Percentiles rank a stretch among this genome's conserved stretches.
phyloP scores from a whole-genome alignment of 179 eudicot species.

The Spinacia oleracea region DNA sequence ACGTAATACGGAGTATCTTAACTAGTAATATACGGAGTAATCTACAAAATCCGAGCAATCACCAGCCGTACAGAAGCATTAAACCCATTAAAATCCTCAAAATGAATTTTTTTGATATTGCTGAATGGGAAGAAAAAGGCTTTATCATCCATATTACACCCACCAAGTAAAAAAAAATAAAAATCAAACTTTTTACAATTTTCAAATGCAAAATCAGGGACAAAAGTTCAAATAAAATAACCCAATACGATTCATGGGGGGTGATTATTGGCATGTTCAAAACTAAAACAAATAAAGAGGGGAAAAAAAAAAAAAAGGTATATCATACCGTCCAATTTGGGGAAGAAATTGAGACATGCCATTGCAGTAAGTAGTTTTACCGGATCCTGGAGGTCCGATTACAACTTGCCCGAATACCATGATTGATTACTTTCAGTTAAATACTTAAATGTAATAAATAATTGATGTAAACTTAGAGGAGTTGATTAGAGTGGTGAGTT shows the following conservation, averaged over 20 bases:
- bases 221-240: too few species aligned
- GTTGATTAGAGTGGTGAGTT: too few species aligned
- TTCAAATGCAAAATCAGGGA: too few species aligned
- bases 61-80: too few species aligned
- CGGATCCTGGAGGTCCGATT: slow-evolving; percentile 97
- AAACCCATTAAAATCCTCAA: not conserved
- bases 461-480: too few species aligned
- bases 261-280: not conserved
- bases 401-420: slow-evolving; percentile 98
- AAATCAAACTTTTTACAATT: too few species aligned
- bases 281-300: not conserved
- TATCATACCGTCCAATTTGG: slow-evolving; percentile 87
- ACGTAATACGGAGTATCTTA: not conserved
- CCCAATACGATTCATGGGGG: too few species aligned
- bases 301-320: not conserved
- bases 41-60: not conserved
- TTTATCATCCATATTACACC: too few species aligned
- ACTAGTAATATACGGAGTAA: not conserved
- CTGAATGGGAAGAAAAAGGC: too few species aligned
- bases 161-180: too few species aligned
- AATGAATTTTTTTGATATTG: not conserved
- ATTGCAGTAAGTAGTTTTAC: slow-evolving; percentile 96
- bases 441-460: too few species aligned
- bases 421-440: not conserved
- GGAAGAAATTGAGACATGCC: slow-evolving; percentile 93